phyloP scores from a whole-genome alignment of 1,139 yeast genomes.

The Taphrina communis region DNA sequence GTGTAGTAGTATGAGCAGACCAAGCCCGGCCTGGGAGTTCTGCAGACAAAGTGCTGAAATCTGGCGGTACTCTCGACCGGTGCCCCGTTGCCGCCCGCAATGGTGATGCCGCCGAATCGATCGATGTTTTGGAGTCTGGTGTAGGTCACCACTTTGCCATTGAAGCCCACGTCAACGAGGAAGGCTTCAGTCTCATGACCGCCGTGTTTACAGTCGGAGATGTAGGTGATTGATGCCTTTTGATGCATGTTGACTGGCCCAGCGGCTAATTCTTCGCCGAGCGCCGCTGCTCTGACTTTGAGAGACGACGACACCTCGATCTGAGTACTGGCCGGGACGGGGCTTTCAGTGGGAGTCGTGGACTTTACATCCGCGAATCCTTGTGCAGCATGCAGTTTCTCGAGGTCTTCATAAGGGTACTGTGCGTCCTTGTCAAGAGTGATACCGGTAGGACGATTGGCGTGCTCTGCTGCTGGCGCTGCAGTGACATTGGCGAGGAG shows the following conservation, averaged over 20 bases:
- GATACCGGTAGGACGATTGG: too few relatives aligned
- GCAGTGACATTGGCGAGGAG: too few relatives aligned
- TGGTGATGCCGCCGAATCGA: not conserved
- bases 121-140: not conserved
- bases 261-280: too few relatives aligned
- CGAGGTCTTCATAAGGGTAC: not conserved
- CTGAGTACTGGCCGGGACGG: too few relatives aligned
- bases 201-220: not conserved
- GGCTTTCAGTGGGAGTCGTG: not conserved
- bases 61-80: constrained; percentile 2
- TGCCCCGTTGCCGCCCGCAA: not conserved
- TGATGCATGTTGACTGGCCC: not conserved
- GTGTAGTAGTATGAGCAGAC: not conserved
- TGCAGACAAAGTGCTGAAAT: not conserved
- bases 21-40: not conserved
- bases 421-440: not conserved
- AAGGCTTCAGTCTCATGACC: not conserved
- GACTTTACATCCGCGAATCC: not conserved
- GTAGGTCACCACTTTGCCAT: not conserved
- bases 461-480: too few relatives aligned
- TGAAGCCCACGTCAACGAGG: not conserved
- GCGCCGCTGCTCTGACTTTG: too few relatives aligned
- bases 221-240: not conserved
- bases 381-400: not conserved
- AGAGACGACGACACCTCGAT: too few relatives aligned